Evolutionary conservation across 2,329 filamentous ascomycete species (phyloP), one percentile per base, ranked within the genome.

Genomic region (Diaporthe humulicola): DNA sequence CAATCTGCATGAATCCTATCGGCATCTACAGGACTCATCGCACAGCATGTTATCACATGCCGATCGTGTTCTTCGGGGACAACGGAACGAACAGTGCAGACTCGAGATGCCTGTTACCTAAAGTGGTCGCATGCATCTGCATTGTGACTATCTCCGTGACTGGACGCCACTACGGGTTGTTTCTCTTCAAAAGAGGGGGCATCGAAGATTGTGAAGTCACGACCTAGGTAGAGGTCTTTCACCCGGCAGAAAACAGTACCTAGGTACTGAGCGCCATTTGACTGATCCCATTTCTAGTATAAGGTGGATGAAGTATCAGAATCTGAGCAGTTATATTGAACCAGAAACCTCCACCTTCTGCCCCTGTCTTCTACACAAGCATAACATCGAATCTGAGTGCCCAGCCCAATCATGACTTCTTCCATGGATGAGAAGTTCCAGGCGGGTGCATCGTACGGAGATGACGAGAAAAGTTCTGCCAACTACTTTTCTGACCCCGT

Each of bases 361-460:
- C 4, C 10, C 5, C 10, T 50, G 17, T 33, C 28, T 38, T 50
- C 19, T 52, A 17, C 14, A 12, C 10, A 2, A 8, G 17, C 3
- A 15, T 10, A 3, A 38, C 2, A 22, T 38, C 17, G 19, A 25
- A 40, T 1, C 58, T 17, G 28, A 52, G 64, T 19, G 22, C 9
- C 9, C 3, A 52, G 28, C 7, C 8, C 19, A 19, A 52, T 28
- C 45, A 67, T 67, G 64, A 12, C 64, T 28, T 67, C 45, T 8
- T 52, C 60, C 8, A 15, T n/a, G 3, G 10, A 52, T 19, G 79
- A 83, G 66, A 85, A 85, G 74, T 85, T 79, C 36, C 83, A 85
- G 74, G 83, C 82, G 7, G 84, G 83, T 2, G 84, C 85, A 75
- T 75, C 80, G 7, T 85, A 85, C 73, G 81, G 78, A 1, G 81